Base-by-base conservation (phyloP, 331 rosid genomes). In the Quercus tomentella region DNA sequence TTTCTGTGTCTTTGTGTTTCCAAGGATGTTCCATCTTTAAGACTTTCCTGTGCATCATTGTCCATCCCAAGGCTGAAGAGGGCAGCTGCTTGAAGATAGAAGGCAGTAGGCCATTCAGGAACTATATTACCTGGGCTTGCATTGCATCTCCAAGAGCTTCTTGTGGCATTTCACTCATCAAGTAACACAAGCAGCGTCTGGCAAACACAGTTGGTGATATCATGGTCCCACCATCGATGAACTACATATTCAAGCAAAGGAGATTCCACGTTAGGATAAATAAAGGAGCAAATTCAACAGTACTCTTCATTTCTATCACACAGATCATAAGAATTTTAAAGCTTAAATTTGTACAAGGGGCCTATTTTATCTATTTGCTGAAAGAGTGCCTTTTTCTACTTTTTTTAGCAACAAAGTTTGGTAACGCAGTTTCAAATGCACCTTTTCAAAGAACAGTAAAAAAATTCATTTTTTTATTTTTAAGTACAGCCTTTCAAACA, bases 111-210 rank as follows among this genome's bases (percentile, higher is more conserved):
- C 99, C 97, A 93, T 6, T 85, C 81, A 5, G 93, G 91, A 72
- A 86, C 80, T 51, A 91, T n/a, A n/a, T 62, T 43, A 85, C 89
- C 67, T 93, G 97, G 76, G 96, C 94, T 79, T 84, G 92, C 93
- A 93, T 84, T 4, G 97, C 97, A 68, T 95, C 99, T 45, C 91
- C 93, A n/a, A 91, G 94, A 66, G 97, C 99, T 89, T 90, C 97
- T 86, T 90, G 97, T 35, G 89, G 82, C 97, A 81, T 89, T 58
- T 90, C 96, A 58, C 74, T 91, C 90, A 93, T 90, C 77, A 95
- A 78, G 87, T 90, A 90, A 56, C 97, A 90, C 78, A 93, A 78
- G 90, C 99, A 87, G n/a, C 97, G 96, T 84, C 99, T 86, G 0
- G 92, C 99, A 28, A 84, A 89, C 67, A 86, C 88, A 0, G 97